Conservation (phyloP, 805 yeast genomes). For the Saturnispora sekii region DNA sequence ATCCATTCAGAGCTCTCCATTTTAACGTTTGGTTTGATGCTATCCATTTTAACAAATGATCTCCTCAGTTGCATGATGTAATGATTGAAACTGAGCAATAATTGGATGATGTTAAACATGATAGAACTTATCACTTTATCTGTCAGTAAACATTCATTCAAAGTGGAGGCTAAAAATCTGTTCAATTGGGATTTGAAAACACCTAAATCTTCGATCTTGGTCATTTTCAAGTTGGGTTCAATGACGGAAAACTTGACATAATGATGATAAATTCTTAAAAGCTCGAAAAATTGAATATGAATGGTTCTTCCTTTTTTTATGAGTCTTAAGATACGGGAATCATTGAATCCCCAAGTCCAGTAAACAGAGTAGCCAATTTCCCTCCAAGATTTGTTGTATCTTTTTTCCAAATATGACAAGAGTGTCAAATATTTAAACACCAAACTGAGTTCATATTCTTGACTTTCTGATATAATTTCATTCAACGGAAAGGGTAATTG, state of each 20-base stretch:
- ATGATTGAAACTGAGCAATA: neutral
- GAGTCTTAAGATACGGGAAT: conserved; percentile 39
- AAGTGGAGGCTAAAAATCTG: conserved; percentile 48
- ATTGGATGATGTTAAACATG: conserved; percentile 3
- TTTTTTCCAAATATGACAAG: conserved; percentile 51
- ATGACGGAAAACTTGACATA: conserved; percentile 34
- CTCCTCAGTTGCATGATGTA: conserved; percentile 5
- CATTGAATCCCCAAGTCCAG: conserved; percentile 50
- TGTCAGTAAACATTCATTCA: conserved; percentile 61
- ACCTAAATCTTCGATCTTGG: conserved; percentile 27
- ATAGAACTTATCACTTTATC: conserved; percentile 27
- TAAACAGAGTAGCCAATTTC: conserved; percentile 54
- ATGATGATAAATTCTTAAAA: conserved; percentile 43
- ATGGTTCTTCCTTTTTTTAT: conserved; percentile 43
- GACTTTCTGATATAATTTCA: conserved; percentile 59
- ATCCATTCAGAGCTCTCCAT: conserved; percentile 5
- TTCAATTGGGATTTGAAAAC: conserved; percentile 38
- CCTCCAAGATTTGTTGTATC: conserved; percentile 60
- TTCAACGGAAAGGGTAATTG: conserved; percentile 84
- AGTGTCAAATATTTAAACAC: conserved; percentile 62
- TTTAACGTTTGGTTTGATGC: neutral
- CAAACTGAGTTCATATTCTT: conserved; percentile 68
- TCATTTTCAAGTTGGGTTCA: conserved; percentile 11
- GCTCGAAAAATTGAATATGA: conserved; percentile 49
- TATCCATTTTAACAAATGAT: conserved; percentile 7